Percentiles rank a stretch among this genome's conserved stretches.
Evolutionary conservation across 495 filamentous ascomycete species (phyloP).

Genomic region (Neurospora intermedia): DNA sequence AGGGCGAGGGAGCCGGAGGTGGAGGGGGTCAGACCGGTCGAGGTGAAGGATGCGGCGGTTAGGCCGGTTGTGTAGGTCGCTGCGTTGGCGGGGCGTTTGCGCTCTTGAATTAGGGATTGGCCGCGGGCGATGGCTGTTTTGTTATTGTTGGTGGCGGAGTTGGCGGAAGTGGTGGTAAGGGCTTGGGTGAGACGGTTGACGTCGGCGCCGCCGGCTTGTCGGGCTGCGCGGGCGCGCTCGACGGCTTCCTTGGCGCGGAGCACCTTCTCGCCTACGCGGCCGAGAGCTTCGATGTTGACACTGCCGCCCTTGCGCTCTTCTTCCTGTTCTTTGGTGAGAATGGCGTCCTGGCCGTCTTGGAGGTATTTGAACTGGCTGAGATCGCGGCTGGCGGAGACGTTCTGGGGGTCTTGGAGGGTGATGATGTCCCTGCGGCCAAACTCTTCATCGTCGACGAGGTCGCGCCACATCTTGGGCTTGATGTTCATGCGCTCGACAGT

Average conservation of each 20-base stretch:
- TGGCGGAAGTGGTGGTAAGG: constrained; percentile 29
- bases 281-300: constrained; percentile 68
- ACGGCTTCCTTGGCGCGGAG: constrained; percentile 87
- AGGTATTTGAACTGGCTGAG: constrained; percentile 84
- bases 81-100: constrained; percentile 63
- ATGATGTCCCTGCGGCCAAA: constrained; percentile 91
- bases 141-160: constrained; percentile 7
- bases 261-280: constrained; percentile 72
- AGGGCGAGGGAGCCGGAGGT: constrained; percentile 76
- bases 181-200: constrained; percentile 38
- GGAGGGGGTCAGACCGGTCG: constrained; percentile 84
- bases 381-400: constrained; percentile 63
- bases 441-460: constrained; percentile 78
- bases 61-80: constrained; percentile 82
- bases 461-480: constrained; percentile 93
- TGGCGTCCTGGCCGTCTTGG: constrained; percentile 63
- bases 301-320: constrained; percentile 47
- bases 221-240: constrained; percentile 58
- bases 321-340: constrained; percentile 43
- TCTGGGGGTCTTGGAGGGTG: constrained; percentile 92
- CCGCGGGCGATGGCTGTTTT: not conserved
- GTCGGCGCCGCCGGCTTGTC: constrained; percentile 33
- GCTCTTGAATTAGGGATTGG: constrained; percentile 33
- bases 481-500: constrained; percentile 92
- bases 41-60: constrained; percentile 90